phyloP scores from a whole-genome alignment of 495 filamentous ascomycete genomes.

The Penicillium alfredii region DNA sequence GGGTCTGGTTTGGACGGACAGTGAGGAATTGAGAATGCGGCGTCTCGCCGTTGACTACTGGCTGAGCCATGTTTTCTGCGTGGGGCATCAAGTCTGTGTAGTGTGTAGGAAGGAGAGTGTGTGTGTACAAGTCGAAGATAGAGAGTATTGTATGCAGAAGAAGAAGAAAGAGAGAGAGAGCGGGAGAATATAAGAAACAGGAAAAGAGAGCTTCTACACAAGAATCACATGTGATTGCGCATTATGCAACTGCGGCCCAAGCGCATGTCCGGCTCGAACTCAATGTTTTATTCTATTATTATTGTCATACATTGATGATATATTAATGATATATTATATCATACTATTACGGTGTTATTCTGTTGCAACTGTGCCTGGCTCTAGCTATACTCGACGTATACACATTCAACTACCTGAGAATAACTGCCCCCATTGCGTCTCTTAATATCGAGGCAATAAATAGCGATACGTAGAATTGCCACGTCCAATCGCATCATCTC shows the following conservation, averaged over 20 bases:
- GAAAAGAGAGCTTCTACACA: slow-evolving; percentile 13
- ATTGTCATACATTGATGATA: too few relatives aligned
- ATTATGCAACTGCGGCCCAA: slow-evolving; percentile 25
- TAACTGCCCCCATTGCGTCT: too few relatives aligned
- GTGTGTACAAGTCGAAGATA: neutral
- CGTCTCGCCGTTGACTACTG: slow-evolving; percentile 60
- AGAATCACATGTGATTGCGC: slow-evolving; percentile 26
- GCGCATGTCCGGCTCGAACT: too few relatives aligned
- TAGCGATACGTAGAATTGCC: too few relatives aligned
- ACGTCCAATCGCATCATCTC: slow-evolving; percentile 5
- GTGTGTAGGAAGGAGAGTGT: neutral
- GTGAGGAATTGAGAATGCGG: slow-evolving; percentile 60
- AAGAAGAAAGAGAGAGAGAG: slow-evolving; percentile 3
- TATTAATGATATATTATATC: too few relatives aligned
- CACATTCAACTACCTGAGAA: too few relatives aligned
- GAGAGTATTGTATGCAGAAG: slow-evolving; percentile 4
- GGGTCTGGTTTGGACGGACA: slow-evolving; percentile 39
- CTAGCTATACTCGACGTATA: too few relatives aligned
- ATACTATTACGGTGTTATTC: too few relatives aligned
- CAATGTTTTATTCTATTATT: too few relatives aligned
- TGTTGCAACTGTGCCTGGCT: too few relatives aligned
- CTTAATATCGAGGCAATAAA: too few relatives aligned
- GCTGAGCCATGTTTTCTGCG: slow-evolving; percentile 42
- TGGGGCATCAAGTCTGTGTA: slow-evolving; percentile 39
- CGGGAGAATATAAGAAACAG: slow-evolving; percentile 7